Base-by-base conservation (phyloP, 768 basidiomycete species). In the Cystofilobasidium bisporidii region DNA sequence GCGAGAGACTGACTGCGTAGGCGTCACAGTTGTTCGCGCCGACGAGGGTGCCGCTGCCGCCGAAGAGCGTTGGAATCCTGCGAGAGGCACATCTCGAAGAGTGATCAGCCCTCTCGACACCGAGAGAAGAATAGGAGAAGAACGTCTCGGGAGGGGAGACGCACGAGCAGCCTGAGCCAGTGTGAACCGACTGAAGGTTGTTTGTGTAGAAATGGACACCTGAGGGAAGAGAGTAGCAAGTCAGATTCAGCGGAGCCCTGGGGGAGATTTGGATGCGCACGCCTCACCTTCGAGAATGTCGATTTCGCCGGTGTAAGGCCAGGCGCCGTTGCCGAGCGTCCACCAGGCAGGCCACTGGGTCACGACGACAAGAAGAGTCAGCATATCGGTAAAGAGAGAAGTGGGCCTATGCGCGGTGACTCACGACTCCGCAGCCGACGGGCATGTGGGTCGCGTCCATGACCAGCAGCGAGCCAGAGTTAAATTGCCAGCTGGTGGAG, bases 51-150 rank as follows among this genome's bases (percentile, higher is more conserved):
- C 76, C 76, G 26, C 74, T 75, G 55, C 87, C 85, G n/a, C 78
- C 79, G 15, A 88, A 80, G 18, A 75, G 66, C 36, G 77, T 71
- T 14, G 72, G 66, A 56, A 91, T 78, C 9, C 28, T 30, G 28
- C 5, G 12, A 43, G 18, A 43, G 43, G n/a, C n/a, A n/a, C n/a
- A n/a, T n/a, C n/a, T n/a, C n/a, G 17, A 43, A 22, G 43, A 15
- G 3, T 8, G 43, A 43, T 3, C 4, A 43, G 14, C 20, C 10
- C 43, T 8, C 8, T 8, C 3, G 14, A 3, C 14, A 43, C 8
- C 43, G 20, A 8, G 43, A 15, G 3, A 17, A 11, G 43, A 4
- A 43, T 3, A 43, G 4, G 43, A 15, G 43, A 9, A 17, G 43
- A 4, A 5, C 14, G 43, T 17, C 20, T 43, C 43, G 43, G 17